These are phyloP conservation scores for Flagelloscypha sp. DNA, from an alignment of 768 basidiomycete genomes.

Conservation along the genomic window DNA sequence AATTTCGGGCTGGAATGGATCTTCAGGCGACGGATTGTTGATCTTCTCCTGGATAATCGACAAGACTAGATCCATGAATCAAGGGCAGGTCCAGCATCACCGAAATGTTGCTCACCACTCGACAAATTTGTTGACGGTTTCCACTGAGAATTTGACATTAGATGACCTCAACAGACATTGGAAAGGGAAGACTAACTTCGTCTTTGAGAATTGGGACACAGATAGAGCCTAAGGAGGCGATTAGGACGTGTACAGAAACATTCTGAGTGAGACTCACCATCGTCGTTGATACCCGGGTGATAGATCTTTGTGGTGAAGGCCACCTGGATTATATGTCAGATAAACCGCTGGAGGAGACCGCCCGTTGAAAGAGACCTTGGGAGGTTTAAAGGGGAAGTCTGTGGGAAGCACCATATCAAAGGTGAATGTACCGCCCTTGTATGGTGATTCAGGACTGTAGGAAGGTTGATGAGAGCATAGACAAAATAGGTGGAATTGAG, in stretches of 20 bases:
- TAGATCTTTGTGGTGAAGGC: constrained; percentile 82
- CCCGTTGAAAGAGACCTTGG: constrained; percentile 29
- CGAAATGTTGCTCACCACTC: constrained; percentile 39
- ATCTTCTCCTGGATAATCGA: constrained; percentile 74
- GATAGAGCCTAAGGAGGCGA: too few species aligned
- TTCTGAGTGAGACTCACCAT: too few species aligned
- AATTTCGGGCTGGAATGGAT: constrained; percentile 83
- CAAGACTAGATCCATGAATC: constrained; percentile 41
- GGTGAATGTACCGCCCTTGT: constrained; percentile 73
- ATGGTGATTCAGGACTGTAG: constrained; percentile 67
- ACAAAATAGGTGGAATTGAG: constrained; percentile 3
- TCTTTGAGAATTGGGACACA: constrained; percentile 80
- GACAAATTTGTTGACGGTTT: constrained; percentile 73
- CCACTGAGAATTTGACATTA: constrained; percentile 50
- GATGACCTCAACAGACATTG: constrained; percentile 8
- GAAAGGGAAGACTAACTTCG: constrained; percentile 43
- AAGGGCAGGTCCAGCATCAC: neutral
- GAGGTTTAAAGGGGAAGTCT: constrained; percentile 86
- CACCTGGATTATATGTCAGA: constrained; percentile 39
- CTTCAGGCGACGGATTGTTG: constrained; percentile 82
- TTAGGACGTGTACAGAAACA: too few species aligned
- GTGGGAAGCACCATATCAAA: constrained; percentile 66
- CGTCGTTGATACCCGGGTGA: constrained; percentile 86
- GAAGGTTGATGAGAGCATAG: constrained; percentile 8
- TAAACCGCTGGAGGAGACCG: constrained; percentile 1